Base-by-base conservation (phyloP, 495 filamentous ascomycete species). In the Zalerion maritima region DNA sequence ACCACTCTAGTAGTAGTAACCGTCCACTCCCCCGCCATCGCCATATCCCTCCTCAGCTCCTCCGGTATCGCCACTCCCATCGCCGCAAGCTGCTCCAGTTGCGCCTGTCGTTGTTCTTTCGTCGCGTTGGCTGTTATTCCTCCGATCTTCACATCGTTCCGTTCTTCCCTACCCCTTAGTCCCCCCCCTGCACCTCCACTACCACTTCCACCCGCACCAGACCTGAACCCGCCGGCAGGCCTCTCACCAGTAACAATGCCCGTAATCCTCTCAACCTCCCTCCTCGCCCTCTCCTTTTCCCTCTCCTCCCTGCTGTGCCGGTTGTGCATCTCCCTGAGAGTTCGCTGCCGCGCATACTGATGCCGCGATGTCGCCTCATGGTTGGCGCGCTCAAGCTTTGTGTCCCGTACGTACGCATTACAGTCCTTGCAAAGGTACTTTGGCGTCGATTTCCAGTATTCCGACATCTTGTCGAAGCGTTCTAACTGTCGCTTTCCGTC, bases 371-470 rank as follows among this genome's bases (percentile, higher is more conserved):
- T 93, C 13, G 82, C 69, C 50, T 99, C 91, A 50, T 99, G 89
- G 52, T 94, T 84, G 32, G 72, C 58, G 47, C 75, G 78, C 49
- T 89, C 85, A 52, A 94, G 74, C 42, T 78, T 73, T 16, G 87
- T 94, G 60, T 99, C 89, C 45, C 77, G 73, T 36, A 96, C 83
- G 60, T 71, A 96, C 55, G 70, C 71, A 52, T 71, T 73, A 71
- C 89, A 99, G 62, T 91, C 80, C 55, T 96, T 96, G 72, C 89
- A 99, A 82, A 84, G 96, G 60, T 86, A 83, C 50, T 74, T 85
- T 7, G 85, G 82, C 62, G 85, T 89, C 14, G 89, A 96, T 57
- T 96, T 96, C 89, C 89, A 97, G 55, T 94, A 87, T 70, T 94
- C 91, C 1, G 89, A 75, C 89, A 97, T 97, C 24, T 24, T 41